phyloP scores from a whole-genome alignment of 805 yeast species.

The Scheffersomyces spartinae region DNA sequence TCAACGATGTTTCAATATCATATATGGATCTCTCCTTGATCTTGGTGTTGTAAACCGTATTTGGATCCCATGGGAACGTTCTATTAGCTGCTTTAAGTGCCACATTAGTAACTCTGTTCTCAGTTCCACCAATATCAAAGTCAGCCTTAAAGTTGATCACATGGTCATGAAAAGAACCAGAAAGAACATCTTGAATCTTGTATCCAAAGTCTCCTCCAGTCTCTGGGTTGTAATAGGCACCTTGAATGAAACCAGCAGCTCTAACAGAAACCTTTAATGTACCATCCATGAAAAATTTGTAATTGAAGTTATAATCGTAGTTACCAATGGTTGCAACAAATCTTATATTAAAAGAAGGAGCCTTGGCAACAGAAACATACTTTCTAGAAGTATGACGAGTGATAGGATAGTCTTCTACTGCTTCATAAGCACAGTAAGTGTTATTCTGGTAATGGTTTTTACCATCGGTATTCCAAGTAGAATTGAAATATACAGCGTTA shows the following conservation, averaged over 20 bases:
- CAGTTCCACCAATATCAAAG: slow-evolving; percentile 13
- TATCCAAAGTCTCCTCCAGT: slow-evolving; percentile 9
- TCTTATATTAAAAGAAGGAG: slow-evolving; percentile 12
- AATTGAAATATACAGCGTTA: slow-evolving; percentile 14
- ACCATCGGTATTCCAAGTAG: slow-evolving; percentile 13
- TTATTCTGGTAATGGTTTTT: slow-evolving; percentile 11
- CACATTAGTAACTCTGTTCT: slow-evolving; percentile 8
- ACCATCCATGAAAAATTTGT: slow-evolving; percentile 13
- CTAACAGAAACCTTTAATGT: slow-evolving; percentile 14
- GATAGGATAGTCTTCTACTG: slow-evolving; percentile 3
- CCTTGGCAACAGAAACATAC: slow-evolving; percentile 8
- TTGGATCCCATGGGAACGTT: slow-evolving; percentile 14
- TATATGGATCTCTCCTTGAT: slow-evolving; percentile 6
- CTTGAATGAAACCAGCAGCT: slow-evolving; percentile 17
- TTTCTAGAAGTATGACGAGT: slow-evolving; percentile 3
- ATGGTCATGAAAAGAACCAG: slow-evolving; percentile 16
- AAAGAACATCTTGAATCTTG: slow-evolving; percentile 8
- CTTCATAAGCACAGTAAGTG: slow-evolving; percentile 12
- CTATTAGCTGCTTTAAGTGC: slow-evolving; percentile 6
- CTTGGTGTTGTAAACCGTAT: slow-evolving; percentile 7
- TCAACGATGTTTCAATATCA: slow-evolving; percentile 7
- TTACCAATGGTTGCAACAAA: too few relatives aligned
- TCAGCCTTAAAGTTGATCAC: slow-evolving; percentile 13
- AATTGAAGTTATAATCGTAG: slow-evolving; percentile 3
- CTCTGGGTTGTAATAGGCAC: slow-evolving; percentile 11